Evolutionary conservation across 139 green algal genomes (phyloP), one percentile per base, ranked within the genome.

Genomic region (Monoraphidium neglectum): DNA sequence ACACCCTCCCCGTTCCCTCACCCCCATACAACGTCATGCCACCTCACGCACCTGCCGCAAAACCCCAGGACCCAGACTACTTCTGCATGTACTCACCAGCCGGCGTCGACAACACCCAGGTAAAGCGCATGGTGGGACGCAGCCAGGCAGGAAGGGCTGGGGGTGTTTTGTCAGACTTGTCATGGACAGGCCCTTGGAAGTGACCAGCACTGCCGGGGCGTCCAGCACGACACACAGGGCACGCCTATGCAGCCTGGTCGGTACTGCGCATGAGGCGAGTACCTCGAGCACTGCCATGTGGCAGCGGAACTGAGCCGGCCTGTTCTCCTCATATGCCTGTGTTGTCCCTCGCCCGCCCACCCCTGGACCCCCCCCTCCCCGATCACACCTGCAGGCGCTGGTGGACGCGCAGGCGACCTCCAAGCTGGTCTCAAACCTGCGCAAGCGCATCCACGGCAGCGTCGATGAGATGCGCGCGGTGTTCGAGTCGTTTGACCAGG

Each of bases 41-140:
- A 51, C 43, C 43, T 12, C 43, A 51, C 8, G 12, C 8, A 8
- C 43, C 8, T 26, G 35, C 16, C 12, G 8, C 43, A 51, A 51
- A 51, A 51, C 43, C 43, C 26, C 68, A 84, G 72, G 78, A 88
- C 69, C 80, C 76, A 51, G 85, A 87, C 68, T 87, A 89, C 59
- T 93, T 89, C 65, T 81, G 83, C 2, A 86, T 90, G 75, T 92
- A 92, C 83, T 81, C 82, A 28, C 76, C 73, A 23, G 62, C 62
- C 28, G 62, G 79, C 35, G 73, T 83, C 8, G 78, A 90, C 67
- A 83, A 86, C 63, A 86, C 82, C 33, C 71, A 87, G 82, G 79
- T 85, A 40, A 24, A 71, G 4, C 3, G 16, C 12, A 18, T 63
- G 24, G n/a, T 18, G 51, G 21, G 51, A 60, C 51, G 51, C 51